Evolutionary conservation across 139 green algal genomes (phyloP).

Genomic region (Picochlorum sp.): DNA sequence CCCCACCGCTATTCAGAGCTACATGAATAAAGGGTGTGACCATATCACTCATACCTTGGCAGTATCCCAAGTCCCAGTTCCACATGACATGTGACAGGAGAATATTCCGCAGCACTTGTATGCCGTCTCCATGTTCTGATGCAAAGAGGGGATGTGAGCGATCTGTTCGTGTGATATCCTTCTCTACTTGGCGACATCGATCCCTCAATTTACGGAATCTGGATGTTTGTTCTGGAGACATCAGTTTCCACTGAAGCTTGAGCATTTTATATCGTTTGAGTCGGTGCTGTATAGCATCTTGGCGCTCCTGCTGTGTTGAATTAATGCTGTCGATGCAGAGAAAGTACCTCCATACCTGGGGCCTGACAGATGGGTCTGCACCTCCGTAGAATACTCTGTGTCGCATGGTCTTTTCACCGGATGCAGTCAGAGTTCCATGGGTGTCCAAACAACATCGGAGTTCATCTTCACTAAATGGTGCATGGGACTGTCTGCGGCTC

Average conservation of each 20-base stretch:
- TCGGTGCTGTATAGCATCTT: slow-evolving; percentile 6
- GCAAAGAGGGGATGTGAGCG: slow-evolving; percentile 46
- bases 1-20: not conserved
- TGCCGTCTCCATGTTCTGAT: slow-evolving; percentile 28
- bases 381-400: slow-evolving; percentile 57
- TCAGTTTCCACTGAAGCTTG: slow-evolving; percentile 59
- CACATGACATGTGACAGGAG: slow-evolving; percentile 72
- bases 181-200: slow-evolving; percentile 58
- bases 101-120: slow-evolving; percentile 34
- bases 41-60: slow-evolving; percentile 83
- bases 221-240: slow-evolving; percentile 53
- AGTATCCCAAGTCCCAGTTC: slow-evolving; percentile 87
- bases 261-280: not conserved
- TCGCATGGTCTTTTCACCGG: slow-evolving; percentile 34
- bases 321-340: slow-evolving; percentile 55
- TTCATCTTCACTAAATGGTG: no score
- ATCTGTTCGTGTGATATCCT: slow-evolving; percentile 75
- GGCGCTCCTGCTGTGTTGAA: slow-evolving; percentile 30
- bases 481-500: no score
- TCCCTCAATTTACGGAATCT: slow-evolving; percentile 70
- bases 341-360: slow-evolving; percentile 76
- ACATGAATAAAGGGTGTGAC: slow-evolving; percentile 62
- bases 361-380: slow-evolving; percentile 31
- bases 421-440: no score
- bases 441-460: no score